Percentiles rank a stretch among this genome's conserved stretches.
Conservation (phyloP, 139 green algal genomes). For the Chlamydomonas urium region DNA sequence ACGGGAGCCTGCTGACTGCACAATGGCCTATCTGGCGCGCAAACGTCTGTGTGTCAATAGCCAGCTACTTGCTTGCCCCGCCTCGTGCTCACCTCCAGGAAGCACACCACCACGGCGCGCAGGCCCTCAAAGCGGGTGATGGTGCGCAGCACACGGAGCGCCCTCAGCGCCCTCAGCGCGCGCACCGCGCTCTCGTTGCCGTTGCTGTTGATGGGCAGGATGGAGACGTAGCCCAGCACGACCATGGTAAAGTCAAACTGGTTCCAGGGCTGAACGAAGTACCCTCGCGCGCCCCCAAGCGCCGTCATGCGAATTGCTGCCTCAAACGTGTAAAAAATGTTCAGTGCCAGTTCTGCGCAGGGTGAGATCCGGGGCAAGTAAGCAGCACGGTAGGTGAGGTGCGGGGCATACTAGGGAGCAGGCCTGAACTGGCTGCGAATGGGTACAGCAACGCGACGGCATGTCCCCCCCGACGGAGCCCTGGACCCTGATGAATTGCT, state of each 20-base stretch:
- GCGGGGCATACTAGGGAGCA: too few relatives aligned
- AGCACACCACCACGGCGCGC: conserved; percentile 65
- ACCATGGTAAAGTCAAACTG: conserved; percentile 15
- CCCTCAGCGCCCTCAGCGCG: conserved; percentile 59
- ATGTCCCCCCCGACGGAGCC: too few relatives aligned
- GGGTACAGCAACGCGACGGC: too few relatives aligned
- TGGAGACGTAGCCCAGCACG: conserved; percentile 10
- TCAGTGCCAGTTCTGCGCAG: conserved; percentile 11
- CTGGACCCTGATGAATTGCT: too few relatives aligned
- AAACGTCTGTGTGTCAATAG: too few relatives aligned
- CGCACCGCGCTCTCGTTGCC: conserved; percentile 32
- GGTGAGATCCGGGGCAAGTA: background rate
- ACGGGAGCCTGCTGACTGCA: too few relatives aligned
- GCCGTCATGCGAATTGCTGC: background rate
- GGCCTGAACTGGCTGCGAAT: too few relatives aligned
- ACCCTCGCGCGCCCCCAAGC: background rate
- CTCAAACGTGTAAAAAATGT: conserved; percentile 15
- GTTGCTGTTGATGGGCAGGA: conserved; percentile 1
- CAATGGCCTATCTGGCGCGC: too few relatives aligned
- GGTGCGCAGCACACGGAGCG: conserved; percentile 73
- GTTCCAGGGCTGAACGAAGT: conserved; percentile 1
- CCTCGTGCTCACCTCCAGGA: conserved; percentile 65
- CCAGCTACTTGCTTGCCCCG: too few relatives aligned
- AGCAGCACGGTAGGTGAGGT: too few relatives aligned
- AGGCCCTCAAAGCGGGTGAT: conserved; percentile 74